Evolutionary conservation across 2,329 filamentous ascomycete species (phyloP), one percentile per base, ranked within the genome.

Genomic region (Zymoseptoria ardabiliae): DNA sequence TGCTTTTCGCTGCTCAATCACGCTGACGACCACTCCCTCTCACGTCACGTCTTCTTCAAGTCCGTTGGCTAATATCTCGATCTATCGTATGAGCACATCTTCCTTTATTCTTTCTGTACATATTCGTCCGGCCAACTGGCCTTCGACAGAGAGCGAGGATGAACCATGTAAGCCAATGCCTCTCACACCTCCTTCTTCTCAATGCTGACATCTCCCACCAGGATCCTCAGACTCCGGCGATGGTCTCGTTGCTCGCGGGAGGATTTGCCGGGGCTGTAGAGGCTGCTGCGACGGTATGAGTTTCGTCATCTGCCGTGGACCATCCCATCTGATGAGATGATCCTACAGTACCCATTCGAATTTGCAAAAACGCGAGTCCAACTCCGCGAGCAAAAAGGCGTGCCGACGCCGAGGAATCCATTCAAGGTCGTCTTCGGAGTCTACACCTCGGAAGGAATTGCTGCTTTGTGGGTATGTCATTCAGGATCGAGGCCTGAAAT

Each of bases 321-420:
- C 11, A 2, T 50, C 19, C 49, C 19, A 50, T 50, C 49, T 50
- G 49, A 50, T 23, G 49, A 5, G 49, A 50, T 23, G 49, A 5
- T 21, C 8, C 2, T 11, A 9, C 54, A 72, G 69, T 87, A 87
- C 70, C 85, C 85, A 0, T 82, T 87, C 65, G 85, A 88, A 68
- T 88, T 86, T 65, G 84, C 85, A 57, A 88, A 88, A 72, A 87
- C 85, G 0, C 76, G 83, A 57, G 79, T 84, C 2, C 84, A 87
- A 63, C 74, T 86, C n/a, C 75, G 75, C 28, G 71, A 74, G 49
- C 73, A 78, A 58, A 74, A 74, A 61, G 73, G 77, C 17, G 68
- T 73, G 45, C 73, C 76, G 11, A 75, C 77, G 8, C 78, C 81
- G 0, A 74, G 75, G 49, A 87, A 87, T 57, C 85, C 84, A 0